Base-by-base conservation (phyloP, 2,329 filamentous ascomycete genomes). In the Fusarium scirpi region DNA sequence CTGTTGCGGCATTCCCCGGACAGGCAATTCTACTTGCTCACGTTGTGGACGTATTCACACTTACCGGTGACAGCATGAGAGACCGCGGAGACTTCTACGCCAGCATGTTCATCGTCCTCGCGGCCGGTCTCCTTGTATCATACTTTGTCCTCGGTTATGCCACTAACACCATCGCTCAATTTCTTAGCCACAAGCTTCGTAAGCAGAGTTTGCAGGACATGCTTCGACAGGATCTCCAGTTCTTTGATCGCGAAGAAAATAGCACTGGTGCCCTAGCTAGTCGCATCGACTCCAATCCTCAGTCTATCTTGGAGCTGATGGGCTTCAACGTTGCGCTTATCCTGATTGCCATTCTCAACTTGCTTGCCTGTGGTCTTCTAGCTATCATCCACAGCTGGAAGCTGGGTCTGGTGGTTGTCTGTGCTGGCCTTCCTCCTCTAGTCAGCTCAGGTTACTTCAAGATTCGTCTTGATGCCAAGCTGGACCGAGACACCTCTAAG, bases 41-140 rank as follows among this genome's bases (percentile, higher is more conserved):
- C 47, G 77, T 83, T 16, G 79, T 83, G 47, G 78, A 83, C 8
- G 80, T 83, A 9, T 85, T 85, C 58, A 78, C 75, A 4, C 61
- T 80, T 4, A 70, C 73, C 8, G 76, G 77, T 3, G 69, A 77
- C 3, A 75, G 66, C 6, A 79, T 82, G 77, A 74, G 74, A 8
- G 64, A 76, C 4, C 73, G 74, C 2, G 86, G 85, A 11, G 82
- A 89, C 71, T 88, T 87, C 70, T 87, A 81, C 76, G 82, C 86
- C 0, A 78, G 82, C 54, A 88, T 89, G 85, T 88, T 88, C 65
- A 82, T 86, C 46, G 79, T 87, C 2, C 70, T 86, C 40, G 84
- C 85, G 5, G 77, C 79, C 6, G 84, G 80, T 5, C 78, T 80
- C n/a, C 76, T 85, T 2, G 48, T 85, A 2, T 77, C 80, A 12